Evolutionary conservation across 2,329 filamentous ascomycete genomes (phyloP).

Genomic region (Xylariaceae sp.): DNA sequence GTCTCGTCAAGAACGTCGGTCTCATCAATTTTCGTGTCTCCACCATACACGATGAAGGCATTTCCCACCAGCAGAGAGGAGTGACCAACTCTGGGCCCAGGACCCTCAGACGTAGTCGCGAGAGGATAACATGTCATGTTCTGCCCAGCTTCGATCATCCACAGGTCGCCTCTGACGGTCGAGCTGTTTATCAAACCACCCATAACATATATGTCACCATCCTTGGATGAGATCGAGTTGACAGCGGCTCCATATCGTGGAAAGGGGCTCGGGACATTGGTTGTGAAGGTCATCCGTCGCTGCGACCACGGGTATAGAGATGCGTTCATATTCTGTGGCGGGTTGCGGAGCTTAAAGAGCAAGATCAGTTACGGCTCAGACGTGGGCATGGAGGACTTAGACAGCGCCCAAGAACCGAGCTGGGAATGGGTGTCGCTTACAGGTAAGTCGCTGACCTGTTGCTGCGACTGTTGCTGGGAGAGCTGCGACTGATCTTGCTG

Average conservation of each 20-base stretch:
- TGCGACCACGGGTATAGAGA: slow-evolving; percentile 96
- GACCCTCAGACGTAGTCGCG: slow-evolving; percentile 85
- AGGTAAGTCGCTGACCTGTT: slow-evolving; percentile 28
- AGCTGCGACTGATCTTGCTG: slow-evolving; percentile 39
- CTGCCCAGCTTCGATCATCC: slow-evolving; percentile 90
- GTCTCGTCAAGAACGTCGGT: slow-evolving; percentile 89
- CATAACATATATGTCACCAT: slow-evolving; percentile 97
- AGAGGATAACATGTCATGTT: slow-evolving; percentile 88
- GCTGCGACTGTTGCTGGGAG: slow-evolving; percentile 18
- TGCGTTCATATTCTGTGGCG: slow-evolving; percentile 51
- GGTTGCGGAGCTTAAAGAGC: slow-evolving; percentile 43
- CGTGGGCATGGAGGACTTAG: too few species aligned
- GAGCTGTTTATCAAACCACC: slow-evolving; percentile 91
- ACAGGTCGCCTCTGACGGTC: slow-evolving; percentile 92
- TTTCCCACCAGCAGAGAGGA: slow-evolving; percentile 92
- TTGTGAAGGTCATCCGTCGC: slow-evolving; percentile 75
- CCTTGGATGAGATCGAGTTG: slow-evolving; percentile 86
- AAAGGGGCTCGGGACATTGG: slow-evolving; percentile 72
- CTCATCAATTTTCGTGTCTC: slow-evolving; percentile 96
- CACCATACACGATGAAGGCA: slow-evolving; percentile 97
- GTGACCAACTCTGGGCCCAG: slow-evolving; percentile 90
- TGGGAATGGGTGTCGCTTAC: too few species aligned
- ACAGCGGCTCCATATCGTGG: slow-evolving; percentile 95
- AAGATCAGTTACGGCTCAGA: too few species aligned
- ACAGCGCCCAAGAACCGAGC: too few species aligned